A percentile compares a stretch with the other conserved stretches of the same genome.
Conservation (phyloP, 768 basidiomycete genomes). For the Mycena filopes region DNA sequence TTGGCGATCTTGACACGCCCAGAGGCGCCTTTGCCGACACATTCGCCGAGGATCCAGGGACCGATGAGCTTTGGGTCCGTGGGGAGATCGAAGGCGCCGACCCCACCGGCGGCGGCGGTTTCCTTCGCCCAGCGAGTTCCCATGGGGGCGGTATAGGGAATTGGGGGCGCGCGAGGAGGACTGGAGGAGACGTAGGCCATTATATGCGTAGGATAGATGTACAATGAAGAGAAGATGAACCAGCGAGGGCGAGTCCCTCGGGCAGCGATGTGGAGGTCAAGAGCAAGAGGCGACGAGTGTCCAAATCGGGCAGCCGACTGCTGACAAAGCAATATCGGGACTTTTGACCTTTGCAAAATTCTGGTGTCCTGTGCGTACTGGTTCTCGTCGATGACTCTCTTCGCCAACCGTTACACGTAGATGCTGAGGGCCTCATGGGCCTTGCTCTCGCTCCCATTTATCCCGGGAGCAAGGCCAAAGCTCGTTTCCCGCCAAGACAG, state of each 20-base stretch:
- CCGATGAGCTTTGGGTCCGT: conserved; percentile 89
- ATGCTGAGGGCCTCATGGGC: conserved; percentile 52
- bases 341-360: conserved; percentile 8
- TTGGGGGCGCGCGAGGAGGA: conserved; percentile 78
- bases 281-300: conserved; percentile 24
- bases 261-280: conserved; percentile 47
- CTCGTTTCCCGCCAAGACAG: conserved; percentile 22
- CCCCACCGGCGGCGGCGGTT: conserved; percentile 81
- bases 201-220: conserved; percentile 38
- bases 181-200: conserved; percentile 58
- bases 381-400: background rate
- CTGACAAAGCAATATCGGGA: no score
- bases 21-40: conserved; percentile 93
- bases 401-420: conserved; percentile 24
- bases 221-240: conserved; percentile 44
- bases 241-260: conserved; percentile 51
- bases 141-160: conserved; percentile 73
- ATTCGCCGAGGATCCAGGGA: conserved; percentile 93
- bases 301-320: conserved; percentile 1
- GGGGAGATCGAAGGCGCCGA: conserved; percentile 80
- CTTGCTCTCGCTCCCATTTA: conserved; percentile 42
- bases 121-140: conserved; percentile 92
- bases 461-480: conserved; percentile 32
- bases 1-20: conserved; percentile 95
- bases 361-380: conserved; percentile 21